Conservation (phyloP, 495 filamentous ascomycete species). For the Lasiosphaeria miniovina region DNA sequence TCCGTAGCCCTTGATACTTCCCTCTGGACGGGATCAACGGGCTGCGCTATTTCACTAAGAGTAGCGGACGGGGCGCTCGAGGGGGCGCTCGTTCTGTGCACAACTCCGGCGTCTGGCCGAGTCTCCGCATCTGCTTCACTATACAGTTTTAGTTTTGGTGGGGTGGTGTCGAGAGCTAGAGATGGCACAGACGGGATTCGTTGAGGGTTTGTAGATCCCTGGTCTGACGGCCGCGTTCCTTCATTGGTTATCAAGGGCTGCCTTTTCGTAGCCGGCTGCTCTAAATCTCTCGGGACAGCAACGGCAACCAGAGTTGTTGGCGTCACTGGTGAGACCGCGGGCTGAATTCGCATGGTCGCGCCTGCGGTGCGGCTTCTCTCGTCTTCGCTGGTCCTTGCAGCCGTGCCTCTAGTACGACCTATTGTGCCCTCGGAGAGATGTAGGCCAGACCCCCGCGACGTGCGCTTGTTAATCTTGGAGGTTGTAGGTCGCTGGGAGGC, state of each 20-base stretch:
- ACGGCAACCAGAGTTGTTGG: background rate
- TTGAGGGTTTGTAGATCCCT: slow-evolving; percentile 12
- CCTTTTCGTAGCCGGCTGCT: slow-evolving; percentile 36
- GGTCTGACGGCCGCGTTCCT: slow-evolving; percentile 51
- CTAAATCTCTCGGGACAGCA: background rate
- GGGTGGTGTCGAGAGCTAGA: slow-evolving; percentile 29
- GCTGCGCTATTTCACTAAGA: background rate
- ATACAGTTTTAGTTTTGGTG: slow-evolving; percentile 29
- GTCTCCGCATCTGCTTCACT: background rate
- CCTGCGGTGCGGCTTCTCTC: slow-evolving; percentile 30
- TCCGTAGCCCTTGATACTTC: slow-evolving; percentile 6
- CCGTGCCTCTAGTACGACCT: slow-evolving; percentile 21
- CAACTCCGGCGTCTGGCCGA: background rate
- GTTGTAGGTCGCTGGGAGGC: slow-evolving; percentile 47
- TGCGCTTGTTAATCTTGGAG: slow-evolving; percentile 54
- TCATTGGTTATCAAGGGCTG: slow-evolving; percentile 63
- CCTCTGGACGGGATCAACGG: background rate
- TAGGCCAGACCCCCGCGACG: slow-evolving; percentile 28
- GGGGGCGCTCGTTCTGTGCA: background rate
- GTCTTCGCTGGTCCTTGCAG: slow-evolving; percentile 33
- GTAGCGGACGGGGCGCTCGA: background rate
- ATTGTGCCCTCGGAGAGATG: slow-evolving; percentile 39
- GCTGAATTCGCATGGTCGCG: slow-evolving; percentile 8
- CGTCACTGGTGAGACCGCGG: background rate
- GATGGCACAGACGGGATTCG: slow-evolving; percentile 15